A percentile compares a stretch with the other conserved stretches of the same genome.
These are phyloP conservation scores for Albophoma yamanashiensis DNA, from an alignment of 2,329 filamentous ascomycete genomes.

Conservation along the genomic window DNA sequence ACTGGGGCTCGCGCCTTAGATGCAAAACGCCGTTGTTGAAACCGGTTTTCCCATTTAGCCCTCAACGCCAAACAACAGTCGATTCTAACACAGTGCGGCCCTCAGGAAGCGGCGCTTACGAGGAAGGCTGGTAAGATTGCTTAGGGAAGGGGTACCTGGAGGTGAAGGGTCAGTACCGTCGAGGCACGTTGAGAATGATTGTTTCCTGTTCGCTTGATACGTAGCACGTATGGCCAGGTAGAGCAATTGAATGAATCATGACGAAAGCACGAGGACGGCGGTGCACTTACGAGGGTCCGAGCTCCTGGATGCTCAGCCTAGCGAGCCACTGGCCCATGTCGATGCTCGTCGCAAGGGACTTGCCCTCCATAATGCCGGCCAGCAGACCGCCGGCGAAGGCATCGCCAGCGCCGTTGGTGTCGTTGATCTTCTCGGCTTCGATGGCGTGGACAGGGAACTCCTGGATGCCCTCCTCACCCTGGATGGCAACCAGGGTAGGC, in stretches of 20 bases:
- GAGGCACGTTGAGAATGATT: background rate
- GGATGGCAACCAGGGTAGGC: conserved; percentile 74
- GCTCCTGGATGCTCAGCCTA: conserved; percentile 83
- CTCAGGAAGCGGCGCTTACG: conserved; percentile 17
- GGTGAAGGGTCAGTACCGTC: conserved; percentile 2
- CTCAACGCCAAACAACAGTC: conserved; percentile 30
- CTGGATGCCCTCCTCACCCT: conserved; percentile 59
- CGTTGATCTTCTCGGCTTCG: conserved; percentile 67
- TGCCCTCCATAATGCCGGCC: conserved; percentile 79
- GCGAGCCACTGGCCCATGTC: conserved; percentile 97
- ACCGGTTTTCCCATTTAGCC: conserved; percentile 30
- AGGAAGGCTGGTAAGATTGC: conserved; percentile 54
- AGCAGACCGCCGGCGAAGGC: conserved; percentile 93
- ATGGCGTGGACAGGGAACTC: conserved; percentile 77
- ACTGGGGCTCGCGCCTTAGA: conserved; percentile 16
- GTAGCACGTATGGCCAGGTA: background rate
- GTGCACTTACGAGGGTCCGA: conserved; percentile 80
- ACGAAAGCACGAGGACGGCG: background rate
- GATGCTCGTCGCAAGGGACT: conserved; percentile 65
- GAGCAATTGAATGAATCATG: background rate
- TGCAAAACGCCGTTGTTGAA: conserved; percentile 44
- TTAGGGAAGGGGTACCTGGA: conserved; percentile 71
- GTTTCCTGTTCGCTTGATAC: background rate
- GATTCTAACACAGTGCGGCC: conserved; percentile 5
- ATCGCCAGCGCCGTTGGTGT: conserved; percentile 95